These are phyloP conservation scores for Coemansia sp. DNA, from an alignment of 192 early-diverging fungal species.

Conservation along the genomic window DNA sequence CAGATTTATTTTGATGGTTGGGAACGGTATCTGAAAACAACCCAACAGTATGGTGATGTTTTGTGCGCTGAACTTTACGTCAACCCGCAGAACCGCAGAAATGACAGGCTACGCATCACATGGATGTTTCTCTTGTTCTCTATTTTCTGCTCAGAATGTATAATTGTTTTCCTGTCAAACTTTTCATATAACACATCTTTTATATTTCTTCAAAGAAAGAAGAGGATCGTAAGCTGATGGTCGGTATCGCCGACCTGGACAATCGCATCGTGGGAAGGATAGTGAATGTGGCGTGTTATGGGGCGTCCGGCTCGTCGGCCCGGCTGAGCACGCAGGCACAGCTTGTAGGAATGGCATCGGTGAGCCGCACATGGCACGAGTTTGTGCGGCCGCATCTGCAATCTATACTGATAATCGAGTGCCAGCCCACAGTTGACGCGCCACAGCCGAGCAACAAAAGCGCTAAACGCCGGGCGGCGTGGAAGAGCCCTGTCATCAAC, in stretches of 20 bases:
- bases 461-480: neutral
- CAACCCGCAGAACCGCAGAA: no score
- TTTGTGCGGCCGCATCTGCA: neutral
- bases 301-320: neutral
- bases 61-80: no score
- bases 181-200: neutral
- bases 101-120: no score
- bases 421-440: neutral
- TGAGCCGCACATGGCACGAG: conserved; percentile 2
- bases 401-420: neutral
- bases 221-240: neutral
- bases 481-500: neutral
- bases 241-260: conserved; percentile 4
- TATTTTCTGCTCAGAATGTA: no score
- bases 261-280: conserved; percentile 16
- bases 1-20: no score
- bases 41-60: no score
- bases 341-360: conserved; percentile 1
- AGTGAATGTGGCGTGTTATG: neutral
- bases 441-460: neutral
- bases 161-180: neutral
- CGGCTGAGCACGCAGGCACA: neutral
- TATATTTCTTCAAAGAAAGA: neutral
- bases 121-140: no score
- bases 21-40: neutral